These are phyloP conservation scores for Breynia disticha DNA, from an alignment of 441 rosid genomes.

Conservation along the genomic window DNA sequence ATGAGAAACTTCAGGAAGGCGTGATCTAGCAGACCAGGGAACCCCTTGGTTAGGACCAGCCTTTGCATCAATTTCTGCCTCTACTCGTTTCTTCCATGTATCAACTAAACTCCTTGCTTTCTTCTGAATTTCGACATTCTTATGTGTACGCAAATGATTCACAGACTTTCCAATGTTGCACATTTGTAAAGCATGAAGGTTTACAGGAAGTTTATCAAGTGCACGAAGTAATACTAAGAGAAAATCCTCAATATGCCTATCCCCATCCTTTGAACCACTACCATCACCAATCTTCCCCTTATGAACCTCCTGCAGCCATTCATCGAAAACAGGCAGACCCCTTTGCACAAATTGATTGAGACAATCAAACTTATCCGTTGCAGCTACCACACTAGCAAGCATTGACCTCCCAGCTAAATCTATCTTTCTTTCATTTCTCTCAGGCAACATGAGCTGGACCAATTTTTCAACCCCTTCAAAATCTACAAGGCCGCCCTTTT, in stretches of 20 bases:
- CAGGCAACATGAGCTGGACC: constrained; percentile 66
- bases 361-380: constrained; percentile 79
- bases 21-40: constrained; percentile 55
- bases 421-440: constrained; percentile 62
- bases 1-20: constrained; percentile 53
- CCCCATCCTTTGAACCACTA: constrained; percentile 54
- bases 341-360: constrained; percentile 68
- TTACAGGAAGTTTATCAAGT: constrained; percentile 83
- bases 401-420: constrained; percentile 61
- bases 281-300: constrained; percentile 82
- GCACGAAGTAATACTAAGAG: constrained; percentile 75
- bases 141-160: constrained; percentile 75
- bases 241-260: constrained; percentile 69
- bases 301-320: constrained; percentile 95
- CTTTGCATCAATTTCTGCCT: constrained; percentile 91
- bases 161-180: constrained; percentile 97
- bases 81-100: constrained; percentile 98
- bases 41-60: constrained; percentile 55
- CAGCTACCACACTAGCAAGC: constrained; percentile 74
- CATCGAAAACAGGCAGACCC: constrained; percentile 87
- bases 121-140: constrained; percentile 77
- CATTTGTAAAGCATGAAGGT: constrained; percentile 82
- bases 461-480: constrained; percentile 71
- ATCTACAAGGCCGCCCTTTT: constrained; percentile 75
- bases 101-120: constrained; percentile 93